Base-by-base conservation (phyloP, 2,329 filamentous ascomycete genomes). In the Mollisia scopiformis region DNA sequence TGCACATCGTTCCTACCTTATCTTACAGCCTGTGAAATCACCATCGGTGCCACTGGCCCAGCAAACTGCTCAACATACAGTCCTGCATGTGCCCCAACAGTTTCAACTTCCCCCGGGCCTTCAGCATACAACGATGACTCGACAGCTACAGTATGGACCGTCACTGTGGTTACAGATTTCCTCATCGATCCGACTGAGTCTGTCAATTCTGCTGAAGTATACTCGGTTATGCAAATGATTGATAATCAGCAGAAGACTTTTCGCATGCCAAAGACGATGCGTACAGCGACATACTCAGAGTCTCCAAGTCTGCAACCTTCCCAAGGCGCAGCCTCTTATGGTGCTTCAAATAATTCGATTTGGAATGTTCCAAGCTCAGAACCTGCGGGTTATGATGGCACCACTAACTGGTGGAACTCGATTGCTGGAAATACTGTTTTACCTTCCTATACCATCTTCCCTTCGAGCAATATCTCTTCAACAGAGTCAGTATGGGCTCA, bases 21-120 rank as follows among this genome's bases (percentile, higher is more conserved):
- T 14, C 51, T 54, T n/a, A 54, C 51, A 6, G 51, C 31, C 16
- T 54, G 51, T 41, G 33, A 13, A 27, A 35, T 35, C n/a, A 54
- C 51, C 14, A 11, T 54, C 14, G 33, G 33, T 16, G 51, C 30
- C 7, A n/a, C n/a, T n/a, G 23, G 10, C 0, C 51, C 28, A 35
- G 33, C 39, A 11, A 6, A 19, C 13, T 54, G 51, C 23, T 21
- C 33, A 1, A 54, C 51, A 2, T 11, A 54, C 33, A 37, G 51
- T 16, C n/a, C 21, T 25, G 31, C 25, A 23, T 41, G 51, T 14
- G 8, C 33, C 27, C 27, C 51, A 16, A 23, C 3, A 14, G 16
- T 23, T 16, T 25, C 21, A 16, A 54, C 19, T 28, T 25, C 33
- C n/a, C n/a, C 21, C 16, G 27, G 23, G 8, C 51, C 51, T 16